Evolutionary conservation across 768 basidiomycete genomes (phyloP).

Genomic region (Russula brevipes): DNA sequence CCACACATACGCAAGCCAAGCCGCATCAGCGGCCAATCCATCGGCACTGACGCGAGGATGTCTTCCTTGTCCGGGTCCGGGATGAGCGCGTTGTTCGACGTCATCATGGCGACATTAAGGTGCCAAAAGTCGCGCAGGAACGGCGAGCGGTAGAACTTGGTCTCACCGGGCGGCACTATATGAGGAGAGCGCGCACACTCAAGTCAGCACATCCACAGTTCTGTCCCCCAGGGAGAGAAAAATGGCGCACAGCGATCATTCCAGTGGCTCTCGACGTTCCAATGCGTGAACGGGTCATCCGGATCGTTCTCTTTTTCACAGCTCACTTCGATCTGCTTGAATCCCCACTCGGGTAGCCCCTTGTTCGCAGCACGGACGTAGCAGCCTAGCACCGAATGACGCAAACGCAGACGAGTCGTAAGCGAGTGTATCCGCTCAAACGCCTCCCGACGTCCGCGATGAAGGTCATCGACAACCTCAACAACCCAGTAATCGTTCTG

Average conservation of each 20-base stretch:
- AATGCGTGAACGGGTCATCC: slow-evolving; percentile 80
- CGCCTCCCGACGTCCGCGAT: slow-evolving; percentile 50
- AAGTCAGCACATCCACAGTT: not conserved
- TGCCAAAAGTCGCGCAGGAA: slow-evolving; percentile 99
- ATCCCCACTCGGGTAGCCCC: slow-evolving; percentile 94
- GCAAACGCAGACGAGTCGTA: slow-evolving; percentile 84
- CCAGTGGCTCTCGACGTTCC: slow-evolving; percentile 99
- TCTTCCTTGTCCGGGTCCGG: slow-evolving; percentile 99
- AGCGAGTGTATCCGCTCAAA: slow-evolving; percentile 77
- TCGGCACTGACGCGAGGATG: slow-evolving; percentile 87
- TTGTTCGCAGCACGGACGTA: slow-evolving; percentile 88
- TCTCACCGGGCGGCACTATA: slow-evolving; percentile 70
- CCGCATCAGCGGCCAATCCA: slow-evolving; percentile 90
- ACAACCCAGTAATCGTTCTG: slow-evolving; percentile 86
- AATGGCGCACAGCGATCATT: slow-evolving; percentile 79
- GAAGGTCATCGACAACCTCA: slow-evolving; percentile 89
- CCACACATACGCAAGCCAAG: slow-evolving; percentile 96
- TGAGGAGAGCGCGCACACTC: slow-evolving; percentile 32
- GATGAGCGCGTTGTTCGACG: slow-evolving; percentile 95
- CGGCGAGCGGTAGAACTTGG: slow-evolving; percentile 81
- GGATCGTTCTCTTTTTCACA: slow-evolving; percentile 87
- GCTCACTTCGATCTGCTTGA: slow-evolving; percentile 96
- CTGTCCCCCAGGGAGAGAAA: not conserved
- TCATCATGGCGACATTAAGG: slow-evolving; percentile 99
- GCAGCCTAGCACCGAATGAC: slow-evolving; percentile 72